Conservation (phyloP, 805 yeast species). For the Ogataea kodamae region DNA sequence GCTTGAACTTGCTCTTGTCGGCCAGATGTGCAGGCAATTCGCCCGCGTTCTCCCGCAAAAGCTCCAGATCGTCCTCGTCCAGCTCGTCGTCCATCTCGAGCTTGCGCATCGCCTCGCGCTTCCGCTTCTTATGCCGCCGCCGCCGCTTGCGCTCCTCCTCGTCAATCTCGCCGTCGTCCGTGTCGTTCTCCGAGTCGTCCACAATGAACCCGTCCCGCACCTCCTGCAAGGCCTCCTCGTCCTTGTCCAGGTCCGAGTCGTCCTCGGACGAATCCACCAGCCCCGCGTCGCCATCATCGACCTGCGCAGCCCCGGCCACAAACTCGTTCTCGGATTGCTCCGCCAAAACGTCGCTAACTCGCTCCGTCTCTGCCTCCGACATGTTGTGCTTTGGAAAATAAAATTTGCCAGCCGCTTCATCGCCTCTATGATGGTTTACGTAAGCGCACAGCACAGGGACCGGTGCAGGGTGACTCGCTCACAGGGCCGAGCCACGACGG, state of each 20-base stretch:
- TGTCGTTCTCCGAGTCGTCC: constrained; percentile 76
- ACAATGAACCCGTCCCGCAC: constrained; percentile 92
- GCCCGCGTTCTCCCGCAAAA: constrained; percentile 87
- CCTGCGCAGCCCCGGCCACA: constrained; percentile 31
- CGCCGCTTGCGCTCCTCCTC: constrained; percentile 34
- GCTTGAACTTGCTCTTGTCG: constrained; percentile 58
- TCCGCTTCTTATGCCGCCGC: constrained; percentile 38
- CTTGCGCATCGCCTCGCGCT: constrained; percentile 32
- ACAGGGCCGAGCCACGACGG: constrained; percentile 22
- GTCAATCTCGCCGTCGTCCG: constrained; percentile 29
- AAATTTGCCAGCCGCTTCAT: constrained; percentile 3
- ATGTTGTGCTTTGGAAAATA: constrained; percentile 11
- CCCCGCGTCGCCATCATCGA: constrained; percentile 34
- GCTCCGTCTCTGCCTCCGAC: constrained; percentile 20
- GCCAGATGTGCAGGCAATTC: constrained; percentile 43
- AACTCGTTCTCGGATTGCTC: constrained; percentile 6
- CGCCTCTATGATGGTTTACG: constrained; percentile 1
- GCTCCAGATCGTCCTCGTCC: constrained; percentile 93
- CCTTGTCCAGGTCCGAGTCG: constrained; percentile 82
- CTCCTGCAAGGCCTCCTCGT: constrained; percentile 81
- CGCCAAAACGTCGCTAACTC: constrained; percentile 1
- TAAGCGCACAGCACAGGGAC: no score
- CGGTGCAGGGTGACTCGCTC: background rate
- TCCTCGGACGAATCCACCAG: constrained; percentile 78
- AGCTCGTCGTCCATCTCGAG: constrained; percentile 57